These are phyloP conservation scores for Eudorina sp. DNA, from an alignment of 139 green algal genomes.

Conservation along the genomic window DNA sequence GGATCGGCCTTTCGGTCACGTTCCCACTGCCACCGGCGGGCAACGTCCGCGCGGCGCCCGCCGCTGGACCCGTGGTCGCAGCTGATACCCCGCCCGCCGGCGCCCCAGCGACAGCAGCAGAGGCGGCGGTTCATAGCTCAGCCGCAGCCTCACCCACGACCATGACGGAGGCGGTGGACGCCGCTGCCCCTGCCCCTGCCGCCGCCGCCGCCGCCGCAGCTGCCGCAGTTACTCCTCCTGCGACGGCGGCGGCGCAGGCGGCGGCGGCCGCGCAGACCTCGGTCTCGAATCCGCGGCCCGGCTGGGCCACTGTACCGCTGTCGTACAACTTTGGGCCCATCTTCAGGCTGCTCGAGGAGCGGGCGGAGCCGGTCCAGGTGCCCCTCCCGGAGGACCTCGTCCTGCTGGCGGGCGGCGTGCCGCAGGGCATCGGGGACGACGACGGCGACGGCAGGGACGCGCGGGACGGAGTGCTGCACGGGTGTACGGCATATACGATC, in stretches of 20 bases:
- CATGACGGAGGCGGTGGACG: not conserved
- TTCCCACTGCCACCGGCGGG: not conserved
- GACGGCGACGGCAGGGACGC: not conserved
- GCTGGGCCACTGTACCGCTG: not conserved
- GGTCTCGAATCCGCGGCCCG: no score
- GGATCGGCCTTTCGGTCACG: not conserved
- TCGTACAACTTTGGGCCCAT: not conserved
- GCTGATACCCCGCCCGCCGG: no score
- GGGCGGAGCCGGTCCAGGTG: not conserved
- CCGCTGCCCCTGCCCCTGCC: not conserved
- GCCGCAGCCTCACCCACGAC: not conserved
- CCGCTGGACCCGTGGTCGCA: no score
- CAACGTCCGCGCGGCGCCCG: no score
- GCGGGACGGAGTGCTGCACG: not conserved
- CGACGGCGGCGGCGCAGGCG: not conserved
- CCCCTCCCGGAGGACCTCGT: slow-evolving; percentile 8
- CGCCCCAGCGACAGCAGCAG: not conserved
- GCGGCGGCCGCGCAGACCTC: not conserved
- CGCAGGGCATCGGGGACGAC: not conserved
- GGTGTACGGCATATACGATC: slow-evolving; percentile 4
- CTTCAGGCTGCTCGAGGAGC: slow-evolving; percentile 9
- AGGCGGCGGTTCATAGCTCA: not conserved
- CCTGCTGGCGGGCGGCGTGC: not conserved
- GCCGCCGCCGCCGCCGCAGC: not conserved
- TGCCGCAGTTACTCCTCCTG: no score